Evolutionary conservation across 2,329 filamentous ascomycete species (phyloP), one percentile per base, ranked within the genome.

Genomic region (Colletotrichum tofieldiae): DNA sequence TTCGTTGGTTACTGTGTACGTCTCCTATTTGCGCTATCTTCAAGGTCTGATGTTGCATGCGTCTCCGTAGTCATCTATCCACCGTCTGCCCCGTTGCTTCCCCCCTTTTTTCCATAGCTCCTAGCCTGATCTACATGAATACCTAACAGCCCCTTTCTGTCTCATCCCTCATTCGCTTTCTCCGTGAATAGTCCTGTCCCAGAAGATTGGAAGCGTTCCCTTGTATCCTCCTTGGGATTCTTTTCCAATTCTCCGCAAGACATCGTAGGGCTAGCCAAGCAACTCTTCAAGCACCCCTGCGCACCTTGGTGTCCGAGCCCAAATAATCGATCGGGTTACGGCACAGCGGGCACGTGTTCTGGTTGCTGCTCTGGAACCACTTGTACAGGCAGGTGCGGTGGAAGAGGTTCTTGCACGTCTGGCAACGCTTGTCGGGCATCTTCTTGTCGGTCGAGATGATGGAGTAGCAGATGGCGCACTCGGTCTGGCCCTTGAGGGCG

Each of bases 391-490:
- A 99, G 2, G 90, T 90, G 1, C 92, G 89, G 82, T 99, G 96
- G 86, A 98, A 99, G 65, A 93, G 85, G 82, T 99, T 96, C 86
- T 95, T 96, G 87, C 96, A 99, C 1, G 96, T 98, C 58, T 89
- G 87, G 81, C 96, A 99, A 66, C 90, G 88, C 87, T 98, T 98
- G 81, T 96, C 96, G 0, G 96, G 96, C 81, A 97, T 90, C 82
- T 93, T 93, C 86, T 94, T 94, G 81, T 98, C 95, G 9, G 90
- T 91, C 23, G 94, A 94, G 75, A 99, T 94, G 79, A 99, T 95
- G 72, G 92, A 95, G 85, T 98, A 98, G 86, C 96, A 98, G 79
- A 98, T 98, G 12, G 96, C 94, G 79, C 96, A 99, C 82, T 99
- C 96, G 26, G 90, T 93, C 82, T 98, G 95, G 45, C 95, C 96